Base-by-base conservation (phyloP, 1,284 basidiomycete genomes). In the Trichosporon ovoides region DNA sequence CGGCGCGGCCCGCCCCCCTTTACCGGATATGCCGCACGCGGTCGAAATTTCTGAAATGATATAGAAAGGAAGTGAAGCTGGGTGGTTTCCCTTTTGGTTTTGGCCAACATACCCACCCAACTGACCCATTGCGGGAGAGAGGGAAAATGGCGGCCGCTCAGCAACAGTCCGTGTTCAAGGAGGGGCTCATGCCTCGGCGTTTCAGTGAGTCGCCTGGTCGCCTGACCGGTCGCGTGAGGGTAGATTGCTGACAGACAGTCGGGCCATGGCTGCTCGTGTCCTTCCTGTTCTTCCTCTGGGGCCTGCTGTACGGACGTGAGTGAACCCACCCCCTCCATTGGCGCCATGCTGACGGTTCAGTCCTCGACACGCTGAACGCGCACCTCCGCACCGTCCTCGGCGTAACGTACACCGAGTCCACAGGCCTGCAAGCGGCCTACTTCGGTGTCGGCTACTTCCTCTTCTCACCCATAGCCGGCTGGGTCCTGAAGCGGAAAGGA, bases 291-390 rank as follows among this genome's bases (percentile, higher is more conserved):
- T 89, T 90, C 78, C 85, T 87, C 31, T 89, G 86, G 85, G 76
- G 73, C 68, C 72, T 76, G 71, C 75, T 76, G 13, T 79, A 80
- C 67, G 80, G 87, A 81, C 83, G 43, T 91, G 52, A 85, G 91
- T 63, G 89, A 91, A 77, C 16, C 22, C 24, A n/a, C n/a, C n/a
- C n/a, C n/a, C n/a, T n/a, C n/a, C n/a, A n/a, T n/a, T n/a, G n/a
- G 14, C 24, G 9, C 85, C 87, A 36, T 88, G 85, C 84, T 75
- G 71, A 67, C 70, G 74, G 71, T 16, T n/a, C 7, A 48, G 43
- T 91, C 53, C 85, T 92, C 63, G 90, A 92, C 75, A 89, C 91
- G 34, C 81, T 91, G 57, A 89, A 89, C 77, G 84, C 87, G 55
- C 87, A 89, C 71, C 89, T 90, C 75, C 88, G 88, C n/a, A 61